Evolutionary conservation across 306 rosid genomes (phyloP), one percentile per base, ranked within the genome.

Genomic region (Hylodesmum podocarpum): DNA sequence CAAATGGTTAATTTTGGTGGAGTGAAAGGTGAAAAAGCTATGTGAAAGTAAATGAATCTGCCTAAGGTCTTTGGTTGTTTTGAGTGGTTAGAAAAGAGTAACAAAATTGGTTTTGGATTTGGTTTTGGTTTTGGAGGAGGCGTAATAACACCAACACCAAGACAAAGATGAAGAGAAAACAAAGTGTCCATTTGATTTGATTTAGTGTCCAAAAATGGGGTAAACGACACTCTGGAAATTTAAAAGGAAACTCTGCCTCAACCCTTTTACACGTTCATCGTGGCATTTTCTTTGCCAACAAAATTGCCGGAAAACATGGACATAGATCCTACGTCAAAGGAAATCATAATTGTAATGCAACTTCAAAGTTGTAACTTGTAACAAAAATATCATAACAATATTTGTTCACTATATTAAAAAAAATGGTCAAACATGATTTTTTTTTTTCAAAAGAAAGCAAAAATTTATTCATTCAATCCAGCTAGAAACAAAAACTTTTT

Each of bases 151-250:
- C 18, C 55, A 51, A 37, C 13, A 64, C 72, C 78, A 70, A 66
- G 14, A 67, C 72, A 21, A 47, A 6, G 59, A 46, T 58, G 68
- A 66, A 66, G 57, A 25, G 51, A 53, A 68, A 49, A 14, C 16
- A 41, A 51, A 41, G 36, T 27, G 28, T 7, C 24, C 81, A 81
- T 81, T 82, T 77, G 67, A 75, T 75, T 70, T 39, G 69, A 62
- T 66, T 41, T 34, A 4, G 59, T 41, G 79, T 82, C 79, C 82
- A 43, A 82, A 82, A 82, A 68, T 81, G 84, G 75, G 78, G 29
- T 37, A 67, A 46, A 68, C 24, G 85, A 81, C 81, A 69, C 1
- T 59, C 67, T 76, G 85, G 78, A 81, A 75, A 49, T 69, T 75
- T 21, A 40, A 61, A 13, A 54, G 64, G 75, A 70, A 82, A 36